Conservation (phyloP, 2,329 filamentous ascomycete species). For the Zymoseptoria ardabiliae region DNA sequence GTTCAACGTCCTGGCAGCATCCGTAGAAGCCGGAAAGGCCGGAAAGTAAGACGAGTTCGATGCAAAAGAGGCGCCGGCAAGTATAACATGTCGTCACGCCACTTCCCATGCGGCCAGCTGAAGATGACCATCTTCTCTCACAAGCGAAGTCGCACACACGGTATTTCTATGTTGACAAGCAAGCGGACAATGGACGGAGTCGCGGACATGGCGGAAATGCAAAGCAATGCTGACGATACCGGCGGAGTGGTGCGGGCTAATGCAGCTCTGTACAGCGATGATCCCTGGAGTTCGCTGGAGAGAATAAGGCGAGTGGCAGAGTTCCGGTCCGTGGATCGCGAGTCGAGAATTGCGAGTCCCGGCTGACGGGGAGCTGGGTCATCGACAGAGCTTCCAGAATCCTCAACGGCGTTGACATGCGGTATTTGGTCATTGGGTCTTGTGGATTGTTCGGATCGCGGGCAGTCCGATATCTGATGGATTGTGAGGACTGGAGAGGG, state of each 20-base stretch:
- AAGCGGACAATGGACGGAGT: neutral
- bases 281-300: neutral
- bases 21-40: no score
- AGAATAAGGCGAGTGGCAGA: neutral
- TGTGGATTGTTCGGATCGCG: no score
- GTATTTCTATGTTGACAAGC: neutral
- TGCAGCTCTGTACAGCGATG: neutral
- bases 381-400: neutral
- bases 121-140: neutral
- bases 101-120: neutral
- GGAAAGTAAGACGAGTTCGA: no score
- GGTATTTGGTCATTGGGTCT: neutral
- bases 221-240: neutral
- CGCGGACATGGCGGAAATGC: neutral
- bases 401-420: neutral
- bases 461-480: neutral
- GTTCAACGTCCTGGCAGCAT: no score
- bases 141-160: neutral
- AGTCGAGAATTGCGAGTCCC: neutral
- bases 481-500: neutral
- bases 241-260: neutral
- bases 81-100: no score
- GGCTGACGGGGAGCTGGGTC: neutral
- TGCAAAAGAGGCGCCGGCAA: no score
- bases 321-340: neutral